Evolutionary conservation across 2,329 filamentous ascomycete species (phyloP), one percentile per base, ranked within the genome.

Genomic region (Elsinoe fawcettii): DNA sequence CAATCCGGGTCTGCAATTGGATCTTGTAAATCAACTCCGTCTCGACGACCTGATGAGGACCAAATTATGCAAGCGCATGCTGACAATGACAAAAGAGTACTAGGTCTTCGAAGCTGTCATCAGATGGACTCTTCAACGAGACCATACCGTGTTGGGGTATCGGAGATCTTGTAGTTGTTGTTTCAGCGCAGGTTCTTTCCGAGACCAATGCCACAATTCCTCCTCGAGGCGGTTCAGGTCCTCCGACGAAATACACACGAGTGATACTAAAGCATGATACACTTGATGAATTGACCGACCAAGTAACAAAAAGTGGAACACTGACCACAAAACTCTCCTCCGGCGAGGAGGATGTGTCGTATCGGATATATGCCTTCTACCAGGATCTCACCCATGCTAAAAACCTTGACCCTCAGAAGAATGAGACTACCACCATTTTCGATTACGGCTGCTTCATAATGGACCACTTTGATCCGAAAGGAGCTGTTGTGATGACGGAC

Each of bases 121-220:
- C 66, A 1, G 64, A 64, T 9, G 64, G 63, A 5, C 54, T 60
- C 1, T 73, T 69, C 51, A 58, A 69, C 39, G 67, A 63, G 4
- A 51, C 62, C 2, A 43, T 75, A 12, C 71, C 72, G 8, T 73
- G 73, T 5, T 76, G 72, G 71, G 71, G 71, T n/a, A 18, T 14
- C 5, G 36, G 36, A 5, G 16, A 39, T 6, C 36, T 39, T 14
- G 36, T 39, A 6, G 9, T 14, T 18, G 36, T 39, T 5, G 36
- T 39, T 5, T 39, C 36, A 39, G 30, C 30, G 6, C 12, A 5
- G 12, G 12, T 32, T 32, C 30, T 32, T 39, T 39, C 16, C 36
- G 5, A 14, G 36, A 39, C 9, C 36, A 39, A 39, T 39, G n/a
- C 5, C 36, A 32, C 6, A 6, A 12, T 32, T 32, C 30, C 30